Base-by-base conservation (phyloP, 225 moss, liverwort and hornwort species). In the Pseudoscleropodium purum region DNA sequence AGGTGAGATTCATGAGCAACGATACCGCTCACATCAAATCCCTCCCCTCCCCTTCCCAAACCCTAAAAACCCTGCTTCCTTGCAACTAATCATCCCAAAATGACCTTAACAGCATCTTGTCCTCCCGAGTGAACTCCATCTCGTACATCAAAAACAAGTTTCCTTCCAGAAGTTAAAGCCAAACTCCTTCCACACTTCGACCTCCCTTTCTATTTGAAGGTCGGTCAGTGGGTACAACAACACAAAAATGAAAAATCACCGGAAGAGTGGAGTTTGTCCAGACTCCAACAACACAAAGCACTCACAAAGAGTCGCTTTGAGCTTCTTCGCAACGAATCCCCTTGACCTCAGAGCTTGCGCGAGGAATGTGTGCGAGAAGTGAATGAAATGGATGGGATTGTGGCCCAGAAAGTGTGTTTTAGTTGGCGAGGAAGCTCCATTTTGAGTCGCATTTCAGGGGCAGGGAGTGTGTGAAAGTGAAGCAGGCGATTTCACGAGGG, bases 41-140 rank as follows among this genome's bases (percentile, higher is more conserved):
- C 29, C 25, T 52, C 36, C 19, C 9, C n/a, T 52, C 36, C 13
- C 49, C n/a, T 54, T 24, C 30, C 75, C 76, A 87, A 88, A 90
- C n/a, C 90, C 92, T 85, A 67, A 90, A 88, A 90, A 83, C 92
- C 88, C 92, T 63, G 76, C 57, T 79, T 86, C 73, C 74, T 69
- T 36, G 72, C 37, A 39, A 84, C 52, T 52, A 91, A 84, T 79
- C 78, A 49, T 68, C 84, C 64, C 75, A 18, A 56, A 33, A 49
- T 37, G 49, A 31, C 56, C 84, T 47, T 36, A 79, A 65, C 57
- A 60, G 6, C 47, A 45, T 78, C 62, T 78, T 37, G 33, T 37
- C 45, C 17, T 79, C 69, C 69, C 34, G 15, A 43, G 51, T 7
- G 14, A 83, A 62, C 31, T 69, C 72, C 79, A 86, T 72, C 79